Evolutionary conservation across 495 filamentous ascomycete species (phyloP).

Genomic region (Lindgomyces ingoldianus): DNA sequence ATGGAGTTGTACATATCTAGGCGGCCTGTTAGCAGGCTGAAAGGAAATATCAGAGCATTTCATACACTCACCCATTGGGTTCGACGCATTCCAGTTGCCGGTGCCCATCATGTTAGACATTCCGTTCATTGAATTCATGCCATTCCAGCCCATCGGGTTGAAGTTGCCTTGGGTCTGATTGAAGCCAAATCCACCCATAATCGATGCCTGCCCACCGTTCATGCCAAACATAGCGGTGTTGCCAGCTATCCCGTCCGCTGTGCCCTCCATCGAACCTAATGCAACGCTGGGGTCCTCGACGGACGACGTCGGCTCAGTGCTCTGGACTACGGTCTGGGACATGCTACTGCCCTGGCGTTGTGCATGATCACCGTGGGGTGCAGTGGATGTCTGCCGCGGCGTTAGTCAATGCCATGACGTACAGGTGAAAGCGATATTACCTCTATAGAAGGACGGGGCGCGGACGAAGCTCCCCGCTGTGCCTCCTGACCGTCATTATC

Average conservation of each 20-base stretch:
- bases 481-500: background rate
- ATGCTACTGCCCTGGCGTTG: background rate
- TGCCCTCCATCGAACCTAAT: background rate
- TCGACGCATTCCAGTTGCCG: slow-evolving; percentile 65
- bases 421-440: background rate
- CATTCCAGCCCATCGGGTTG: slow-evolving; percentile 64
- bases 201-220: slow-evolving; percentile 43
- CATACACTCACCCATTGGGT: slow-evolving; percentile 80
- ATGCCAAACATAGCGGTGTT: slow-evolving; percentile 17
- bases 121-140: slow-evolving; percentile 76
- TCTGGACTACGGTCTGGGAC: background rate
- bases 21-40: background rate
- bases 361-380: background rate
- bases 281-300: background rate
- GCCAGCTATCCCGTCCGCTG: slow-evolving; percentile 4
- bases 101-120: slow-evolving; percentile 71
- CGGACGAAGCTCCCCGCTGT: background rate
- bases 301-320: slow-evolving; percentile 14
- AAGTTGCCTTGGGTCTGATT: slow-evolving; percentile 58
- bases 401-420: background rate
- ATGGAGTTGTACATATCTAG: background rate
- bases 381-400: background rate
- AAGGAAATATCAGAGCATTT: too few species aligned
- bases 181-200: slow-evolving; percentile 47
- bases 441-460: background rate